Conservation (phyloP, 2,329 filamentous ascomycete species). For the Rosellinia necatrix region DNA sequence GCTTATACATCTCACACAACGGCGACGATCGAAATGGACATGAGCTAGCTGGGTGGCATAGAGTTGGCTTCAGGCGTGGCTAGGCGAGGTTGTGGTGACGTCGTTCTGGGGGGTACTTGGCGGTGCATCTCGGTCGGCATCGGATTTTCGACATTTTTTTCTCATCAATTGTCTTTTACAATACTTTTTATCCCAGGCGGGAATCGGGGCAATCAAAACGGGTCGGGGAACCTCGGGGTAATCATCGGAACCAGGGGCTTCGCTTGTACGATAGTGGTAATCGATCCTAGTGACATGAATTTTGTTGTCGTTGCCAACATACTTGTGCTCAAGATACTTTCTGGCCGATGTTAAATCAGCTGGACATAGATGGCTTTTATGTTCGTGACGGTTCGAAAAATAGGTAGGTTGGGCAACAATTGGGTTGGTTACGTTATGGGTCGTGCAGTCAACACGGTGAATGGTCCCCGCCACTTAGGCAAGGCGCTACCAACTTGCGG, state of each 20-base stretch:
- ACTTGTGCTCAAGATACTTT: not conserved
- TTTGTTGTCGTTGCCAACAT: not conserved
- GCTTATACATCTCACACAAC: constrained; percentile 29
- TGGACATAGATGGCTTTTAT: constrained; percentile 25
- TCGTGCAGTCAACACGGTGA: constrained; percentile 7
- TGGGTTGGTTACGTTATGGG: constrained; percentile 19
- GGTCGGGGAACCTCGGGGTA: constrained; percentile 22
- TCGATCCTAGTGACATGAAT: constrained; percentile 25
- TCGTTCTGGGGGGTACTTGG: constrained; percentile 29
- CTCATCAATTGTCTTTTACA: constrained; percentile 23
- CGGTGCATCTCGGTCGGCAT: constrained; percentile 31
- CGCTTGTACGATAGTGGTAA: constrained; percentile 28
- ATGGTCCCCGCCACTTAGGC: constrained; percentile 7
- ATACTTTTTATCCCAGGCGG: constrained; percentile 26
- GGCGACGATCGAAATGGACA: constrained; percentile 46
- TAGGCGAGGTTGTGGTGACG: constrained; percentile 27
- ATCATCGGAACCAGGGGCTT: constrained; percentile 21
- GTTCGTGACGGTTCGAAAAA: constrained; percentile 12
- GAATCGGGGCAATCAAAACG: constrained; percentile 28
- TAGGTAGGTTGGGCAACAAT: constrained; percentile 31
- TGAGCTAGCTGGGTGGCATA: constrained; percentile 42
- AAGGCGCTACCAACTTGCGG: not conserved
- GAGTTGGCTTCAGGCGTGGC: constrained; percentile 31
- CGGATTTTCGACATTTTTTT: constrained; percentile 28
- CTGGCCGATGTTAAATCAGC: constrained; percentile 2